These are phyloP conservation scores for Talaromyces verruculosus DNA, from an alignment of 2,329 filamentous ascomycete genomes.

Conservation along the genomic window DNA sequence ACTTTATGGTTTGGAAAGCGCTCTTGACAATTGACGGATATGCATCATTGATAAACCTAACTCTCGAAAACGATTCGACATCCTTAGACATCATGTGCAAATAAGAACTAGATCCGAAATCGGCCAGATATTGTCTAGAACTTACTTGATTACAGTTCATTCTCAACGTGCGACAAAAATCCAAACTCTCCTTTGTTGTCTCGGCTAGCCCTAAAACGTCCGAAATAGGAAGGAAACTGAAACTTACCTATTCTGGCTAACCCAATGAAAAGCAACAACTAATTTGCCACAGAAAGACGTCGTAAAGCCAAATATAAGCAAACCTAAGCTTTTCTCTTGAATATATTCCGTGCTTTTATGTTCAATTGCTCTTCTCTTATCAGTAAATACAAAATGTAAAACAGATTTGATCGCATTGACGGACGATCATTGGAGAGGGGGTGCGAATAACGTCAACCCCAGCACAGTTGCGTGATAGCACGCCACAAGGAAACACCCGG, in stretches of 20 bases:
- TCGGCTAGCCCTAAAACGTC: not conserved
- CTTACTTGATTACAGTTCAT: not conserved
- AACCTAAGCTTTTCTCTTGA: no score
- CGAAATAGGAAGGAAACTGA: conserved; percentile 6
- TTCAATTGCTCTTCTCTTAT: not conserved
- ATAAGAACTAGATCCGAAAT: not conserved
- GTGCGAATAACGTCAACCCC: conserved; percentile 27
- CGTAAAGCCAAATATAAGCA: no score
- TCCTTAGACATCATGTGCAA: not conserved
- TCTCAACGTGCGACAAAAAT: not conserved
- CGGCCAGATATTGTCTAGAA: not conserved
- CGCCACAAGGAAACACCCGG: conserved; percentile 5
- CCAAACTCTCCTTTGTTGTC: not conserved
- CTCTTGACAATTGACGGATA: not conserved
- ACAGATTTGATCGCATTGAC: not conserved
- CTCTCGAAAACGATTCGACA: no score
- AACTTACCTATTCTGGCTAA: conserved; percentile 2
- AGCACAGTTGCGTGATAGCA: conserved; percentile 30
- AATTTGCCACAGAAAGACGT: not conserved
- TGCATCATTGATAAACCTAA: not conserved
- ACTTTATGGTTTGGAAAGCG: not conserved
- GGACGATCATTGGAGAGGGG: not conserved
- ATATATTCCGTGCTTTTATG: no score
- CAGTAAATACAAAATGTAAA: not conserved
- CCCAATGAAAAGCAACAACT: not conserved